Conservation (phyloP, 2,329 filamentous ascomycete genomes). For the Trichoderma cornu-damae region DNA sequence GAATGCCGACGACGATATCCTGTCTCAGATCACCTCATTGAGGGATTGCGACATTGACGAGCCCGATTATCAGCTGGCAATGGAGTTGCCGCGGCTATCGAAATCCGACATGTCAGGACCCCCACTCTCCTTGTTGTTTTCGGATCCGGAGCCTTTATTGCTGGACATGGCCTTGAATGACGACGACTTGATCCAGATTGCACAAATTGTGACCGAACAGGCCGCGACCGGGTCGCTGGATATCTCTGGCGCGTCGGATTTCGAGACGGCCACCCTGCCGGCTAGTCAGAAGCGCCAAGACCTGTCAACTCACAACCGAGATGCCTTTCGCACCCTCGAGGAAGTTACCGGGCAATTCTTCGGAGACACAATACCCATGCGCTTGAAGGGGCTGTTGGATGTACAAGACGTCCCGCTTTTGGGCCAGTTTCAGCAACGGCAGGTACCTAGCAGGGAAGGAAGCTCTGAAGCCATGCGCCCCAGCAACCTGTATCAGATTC, state of each 20-base stretch:
- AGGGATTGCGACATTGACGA: constrained; percentile 47
- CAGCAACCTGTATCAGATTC: constrained; percentile 56
- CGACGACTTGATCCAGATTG: constrained; percentile 60
- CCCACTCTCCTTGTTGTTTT: constrained; percentile 51
- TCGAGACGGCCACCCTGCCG: constrained; percentile 23
- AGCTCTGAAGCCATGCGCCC: constrained; percentile 45
- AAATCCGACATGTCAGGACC: constrained; percentile 46
- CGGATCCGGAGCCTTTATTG: constrained; percentile 51
- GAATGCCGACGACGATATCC: constrained; percentile 47
- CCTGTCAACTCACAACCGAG: constrained; percentile 41
- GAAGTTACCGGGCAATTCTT: constrained; percentile 43
- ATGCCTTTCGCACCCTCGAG: constrained; percentile 46
- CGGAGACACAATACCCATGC: constrained; percentile 35
- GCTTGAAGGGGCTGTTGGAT: constrained; percentile 48
- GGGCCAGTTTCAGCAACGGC: constrained; percentile 48
- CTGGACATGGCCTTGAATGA: constrained; percentile 46
- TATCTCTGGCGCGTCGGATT: constrained; percentile 27
- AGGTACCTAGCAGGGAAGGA: constrained; percentile 38
- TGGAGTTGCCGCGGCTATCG: constrained; percentile 47
- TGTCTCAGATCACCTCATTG: constrained; percentile 48
- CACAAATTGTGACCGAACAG: constrained; percentile 68
- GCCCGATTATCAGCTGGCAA: constrained; percentile 42
- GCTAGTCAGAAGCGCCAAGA: constrained; percentile 37
- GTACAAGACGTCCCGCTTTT: constrained; percentile 53
- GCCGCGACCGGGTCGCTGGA: constrained; percentile 50